A percentile compares a stretch with the other conserved stretches of the same genome.
Conservation (phyloP, 2,329 filamentous ascomycete genomes). For the Ophiostoma ips region DNA sequence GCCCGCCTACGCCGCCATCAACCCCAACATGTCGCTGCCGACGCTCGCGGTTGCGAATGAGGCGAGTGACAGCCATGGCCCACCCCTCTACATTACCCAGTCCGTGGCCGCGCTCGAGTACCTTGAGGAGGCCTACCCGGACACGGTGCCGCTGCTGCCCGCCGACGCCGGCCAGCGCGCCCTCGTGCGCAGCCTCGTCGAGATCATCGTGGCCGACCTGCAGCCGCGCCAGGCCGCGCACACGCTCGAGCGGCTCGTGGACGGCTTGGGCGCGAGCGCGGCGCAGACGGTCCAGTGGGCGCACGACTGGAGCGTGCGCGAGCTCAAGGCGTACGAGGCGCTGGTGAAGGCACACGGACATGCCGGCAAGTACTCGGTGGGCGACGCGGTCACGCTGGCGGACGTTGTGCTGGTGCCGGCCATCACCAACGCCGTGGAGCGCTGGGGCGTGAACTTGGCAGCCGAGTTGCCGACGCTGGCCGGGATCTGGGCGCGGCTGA, state of each 20-base stretch:
- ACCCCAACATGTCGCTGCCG: slow-evolving; percentile 41
- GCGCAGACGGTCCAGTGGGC: slow-evolving; percentile 27
- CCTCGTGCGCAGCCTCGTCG: slow-evolving; percentile 35
- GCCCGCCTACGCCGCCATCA: slow-evolving; percentile 30
- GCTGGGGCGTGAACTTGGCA: slow-evolving; percentile 38
- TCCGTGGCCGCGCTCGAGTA: slow-evolving; percentile 48
- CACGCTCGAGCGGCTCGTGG: slow-evolving; percentile 35
- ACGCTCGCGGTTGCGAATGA: slow-evolving; percentile 25
- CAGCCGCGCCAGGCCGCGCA: slow-evolving; percentile 47
- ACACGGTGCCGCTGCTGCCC: slow-evolving; percentile 29
- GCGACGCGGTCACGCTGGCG: slow-evolving; percentile 40
- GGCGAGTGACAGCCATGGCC: neutral
- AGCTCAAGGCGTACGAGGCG: slow-evolving; percentile 42
- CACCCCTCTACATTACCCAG: slow-evolving; percentile 17
- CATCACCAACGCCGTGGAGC: slow-evolving; percentile 37
- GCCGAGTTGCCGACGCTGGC: slow-evolving; percentile 30
- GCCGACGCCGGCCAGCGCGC: slow-evolving; percentile 30
- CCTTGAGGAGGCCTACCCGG: slow-evolving; percentile 40
- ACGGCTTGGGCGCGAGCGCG: slow-evolving; percentile 22
- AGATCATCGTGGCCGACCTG: slow-evolving; percentile 41
- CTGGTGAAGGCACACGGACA: slow-evolving; percentile 27
- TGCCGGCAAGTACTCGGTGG: slow-evolving; percentile 33
- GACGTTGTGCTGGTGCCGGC: slow-evolving; percentile 45
- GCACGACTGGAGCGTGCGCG: slow-evolving; percentile 33
- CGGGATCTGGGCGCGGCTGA: slow-evolving; percentile 31